These are phyloP conservation scores for Uronychia setigera DNA, from an alignment of 73 alveolate species.

Conservation along the genomic window DNA sequence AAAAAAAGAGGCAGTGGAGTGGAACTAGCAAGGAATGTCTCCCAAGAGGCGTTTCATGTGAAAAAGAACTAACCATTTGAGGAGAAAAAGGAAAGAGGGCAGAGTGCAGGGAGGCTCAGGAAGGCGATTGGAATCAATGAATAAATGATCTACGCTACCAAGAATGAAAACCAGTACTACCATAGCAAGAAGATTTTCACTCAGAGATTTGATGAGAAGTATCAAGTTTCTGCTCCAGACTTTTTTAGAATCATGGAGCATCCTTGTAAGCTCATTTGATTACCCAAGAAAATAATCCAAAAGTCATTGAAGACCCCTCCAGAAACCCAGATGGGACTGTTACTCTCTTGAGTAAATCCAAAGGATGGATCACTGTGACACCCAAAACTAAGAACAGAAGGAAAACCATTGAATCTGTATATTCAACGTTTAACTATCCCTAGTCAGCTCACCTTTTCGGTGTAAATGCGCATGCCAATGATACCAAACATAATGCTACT, in stretches of 20 bases:
- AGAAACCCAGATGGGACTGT: slow-evolving; percentile 56
- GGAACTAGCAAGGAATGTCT: background rate
- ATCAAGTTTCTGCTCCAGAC: slow-evolving; percentile 46
- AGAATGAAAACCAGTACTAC: slow-evolving; percentile 48
- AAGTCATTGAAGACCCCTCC: slow-evolving; percentile 17
- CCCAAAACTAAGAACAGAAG: slow-evolving; percentile 44
- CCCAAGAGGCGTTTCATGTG: background rate
- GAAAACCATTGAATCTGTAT: slow-evolving; percentile 38
- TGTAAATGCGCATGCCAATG: background rate
- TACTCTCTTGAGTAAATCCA: slow-evolving; percentile 19
- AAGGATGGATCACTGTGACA: slow-evolving; percentile 62
- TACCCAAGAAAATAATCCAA: background rate
- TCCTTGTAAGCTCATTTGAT: slow-evolving; percentile 20
- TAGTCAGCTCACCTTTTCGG: background rate
- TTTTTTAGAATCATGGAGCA: slow-evolving; percentile 54
- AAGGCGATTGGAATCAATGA: slow-evolving; percentile 17
- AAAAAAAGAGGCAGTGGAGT: background rate
- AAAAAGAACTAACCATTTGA: background rate
- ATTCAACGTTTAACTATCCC: background rate
- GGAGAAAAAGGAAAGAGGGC: background rate
- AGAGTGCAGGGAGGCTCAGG: background rate
- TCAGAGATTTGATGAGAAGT: slow-evolving; percentile 5
- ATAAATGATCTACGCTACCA: slow-evolving; percentile 16
- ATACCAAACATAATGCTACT: background rate
- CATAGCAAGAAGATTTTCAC: slow-evolving; percentile 36